A percentile compares a stretch with the other conserved stretches of the same genome.
Conservation (phyloP, 2,329 filamentous ascomycete species). For the Aspergillus oerlinghausenensis region DNA sequence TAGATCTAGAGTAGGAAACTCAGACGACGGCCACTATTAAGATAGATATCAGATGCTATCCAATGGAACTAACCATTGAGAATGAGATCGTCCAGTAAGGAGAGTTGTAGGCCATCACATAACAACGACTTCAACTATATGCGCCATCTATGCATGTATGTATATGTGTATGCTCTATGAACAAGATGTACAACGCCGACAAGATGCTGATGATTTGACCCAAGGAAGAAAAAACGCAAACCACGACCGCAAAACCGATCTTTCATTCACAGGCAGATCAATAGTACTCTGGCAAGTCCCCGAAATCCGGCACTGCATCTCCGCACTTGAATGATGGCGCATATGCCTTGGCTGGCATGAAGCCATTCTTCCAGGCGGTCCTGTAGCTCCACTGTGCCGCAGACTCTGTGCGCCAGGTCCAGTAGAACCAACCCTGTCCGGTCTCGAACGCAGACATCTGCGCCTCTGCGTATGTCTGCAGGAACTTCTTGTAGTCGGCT, state of each 20-base stretch:
- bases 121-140: background rate
- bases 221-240: background rate
- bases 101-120: background rate
- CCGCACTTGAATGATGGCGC: slow-evolving; percentile 65
- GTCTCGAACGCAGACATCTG: slow-evolving; percentile 94
- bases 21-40: background rate
- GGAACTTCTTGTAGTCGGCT: slow-evolving; percentile 73
- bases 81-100: background rate
- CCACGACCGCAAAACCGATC: background rate
- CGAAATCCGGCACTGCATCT: slow-evolving; percentile 42
- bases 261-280: slow-evolving; percentile 16
- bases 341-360: slow-evolving; percentile 72
- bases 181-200: background rate
- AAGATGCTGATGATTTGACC: slow-evolving; percentile 6
- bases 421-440: slow-evolving; percentile 98
- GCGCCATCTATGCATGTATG: background rate
- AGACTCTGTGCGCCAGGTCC: slow-evolving; percentile 92
- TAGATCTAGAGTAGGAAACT: background rate
- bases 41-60: background rate
- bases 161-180: background rate
- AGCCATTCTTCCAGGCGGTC: slow-evolving; percentile 64
- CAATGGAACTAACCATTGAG: background rate
- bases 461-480: slow-evolving; percentile 86
- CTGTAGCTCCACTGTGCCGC: slow-evolving; percentile 76
- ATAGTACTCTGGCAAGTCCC: slow-evolving; percentile 41